Evolutionary conservation across 1,139 yeast species (phyloP).

Genomic region (Eremothecium sinecaudum): DNA sequence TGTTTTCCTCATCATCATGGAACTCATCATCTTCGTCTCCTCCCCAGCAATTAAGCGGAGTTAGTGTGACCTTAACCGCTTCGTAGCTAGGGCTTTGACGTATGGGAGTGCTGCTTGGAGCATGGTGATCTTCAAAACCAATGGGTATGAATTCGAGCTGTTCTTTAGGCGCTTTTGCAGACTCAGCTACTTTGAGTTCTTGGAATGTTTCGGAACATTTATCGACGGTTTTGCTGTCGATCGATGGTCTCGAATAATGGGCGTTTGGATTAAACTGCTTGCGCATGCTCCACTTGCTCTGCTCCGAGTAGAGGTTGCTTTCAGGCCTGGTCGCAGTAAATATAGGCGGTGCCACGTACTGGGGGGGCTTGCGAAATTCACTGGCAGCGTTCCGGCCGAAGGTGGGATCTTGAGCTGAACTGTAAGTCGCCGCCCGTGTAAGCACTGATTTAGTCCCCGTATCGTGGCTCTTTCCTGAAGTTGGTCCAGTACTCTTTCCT

Average conservation of each 20-base stretch:
- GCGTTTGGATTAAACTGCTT: not conserved
- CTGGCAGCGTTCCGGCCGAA: too few relatives aligned
- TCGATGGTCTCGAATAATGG: not conserved
- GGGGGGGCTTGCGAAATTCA: not conserved
- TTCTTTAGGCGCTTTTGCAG: slow-evolving; percentile 1
- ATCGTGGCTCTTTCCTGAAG: not conserved
- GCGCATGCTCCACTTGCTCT: not conserved
- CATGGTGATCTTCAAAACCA: slow-evolving; percentile 15
- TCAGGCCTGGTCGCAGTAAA: not conserved
- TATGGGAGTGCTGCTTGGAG: not conserved
- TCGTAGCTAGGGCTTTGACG: not conserved
- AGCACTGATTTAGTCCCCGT: not conserved
- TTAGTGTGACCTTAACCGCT: not conserved
- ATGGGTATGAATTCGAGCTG: slow-evolving; percentile 20
- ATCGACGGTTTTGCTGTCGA: not conserved
- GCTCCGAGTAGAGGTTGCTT: not conserved
- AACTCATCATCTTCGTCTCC: slow-evolving; percentile 3
- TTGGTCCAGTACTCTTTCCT: not conserved
- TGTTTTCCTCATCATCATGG: slow-evolving; percentile 10
- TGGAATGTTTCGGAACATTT: not conserved
- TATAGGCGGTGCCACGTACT: not conserved
- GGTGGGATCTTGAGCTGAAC: not conserved
- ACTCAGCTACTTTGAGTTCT: not conserved
- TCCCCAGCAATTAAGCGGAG: slow-evolving; percentile 2
- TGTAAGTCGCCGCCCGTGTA: not conserved